Evolutionary conservation across 192 early-diverging fungal species (phyloP).

Genomic region (Ambispora gerdemannii): DNA sequence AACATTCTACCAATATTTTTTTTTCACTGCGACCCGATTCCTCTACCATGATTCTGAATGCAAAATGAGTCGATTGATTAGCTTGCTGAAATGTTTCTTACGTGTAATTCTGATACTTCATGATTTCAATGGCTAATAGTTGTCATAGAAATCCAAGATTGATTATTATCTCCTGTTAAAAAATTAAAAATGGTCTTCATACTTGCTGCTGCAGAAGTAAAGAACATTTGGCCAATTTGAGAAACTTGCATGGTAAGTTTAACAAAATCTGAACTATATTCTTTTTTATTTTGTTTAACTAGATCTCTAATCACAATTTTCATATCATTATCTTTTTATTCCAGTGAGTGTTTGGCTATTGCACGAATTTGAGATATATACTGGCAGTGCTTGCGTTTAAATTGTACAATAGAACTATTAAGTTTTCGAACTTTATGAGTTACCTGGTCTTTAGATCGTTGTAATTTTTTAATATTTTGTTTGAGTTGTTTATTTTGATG

Average conservation of each 20-base stretch:
- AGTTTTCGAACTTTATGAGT: background rate
- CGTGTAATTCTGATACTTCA: slow-evolving; percentile 8
- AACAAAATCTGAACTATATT: slow-evolving; percentile 8
- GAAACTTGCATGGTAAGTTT: too few species aligned
- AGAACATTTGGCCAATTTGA: background rate
- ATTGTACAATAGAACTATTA: background rate
- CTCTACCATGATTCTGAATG: slow-evolving; percentile 9
- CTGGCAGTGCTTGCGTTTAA: background rate
- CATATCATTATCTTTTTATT: background rate
- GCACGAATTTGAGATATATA: slow-evolving; percentile 1
- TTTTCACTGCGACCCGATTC: too few species aligned
- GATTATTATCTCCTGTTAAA: background rate
- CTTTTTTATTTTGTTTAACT: slow-evolving; percentile 13
- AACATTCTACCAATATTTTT: slow-evolving; percentile 10
- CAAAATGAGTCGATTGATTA: background rate
- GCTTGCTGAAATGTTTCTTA: slow-evolving; percentile 4
- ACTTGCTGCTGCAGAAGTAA: background rate
- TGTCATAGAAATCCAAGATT: background rate
- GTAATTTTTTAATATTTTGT: background rate
- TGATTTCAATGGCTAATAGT: background rate
- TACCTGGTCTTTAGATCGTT: background rate
- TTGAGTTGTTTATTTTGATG: too few species aligned
- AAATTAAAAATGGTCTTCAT: slow-evolving; percentile 8
- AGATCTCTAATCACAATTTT: background rate
- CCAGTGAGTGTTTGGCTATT: background rate